phyloP scores from a whole-genome alignment of 192 early-diverging fungal genomes.

The Geranomyces michiganensis region DNA sequence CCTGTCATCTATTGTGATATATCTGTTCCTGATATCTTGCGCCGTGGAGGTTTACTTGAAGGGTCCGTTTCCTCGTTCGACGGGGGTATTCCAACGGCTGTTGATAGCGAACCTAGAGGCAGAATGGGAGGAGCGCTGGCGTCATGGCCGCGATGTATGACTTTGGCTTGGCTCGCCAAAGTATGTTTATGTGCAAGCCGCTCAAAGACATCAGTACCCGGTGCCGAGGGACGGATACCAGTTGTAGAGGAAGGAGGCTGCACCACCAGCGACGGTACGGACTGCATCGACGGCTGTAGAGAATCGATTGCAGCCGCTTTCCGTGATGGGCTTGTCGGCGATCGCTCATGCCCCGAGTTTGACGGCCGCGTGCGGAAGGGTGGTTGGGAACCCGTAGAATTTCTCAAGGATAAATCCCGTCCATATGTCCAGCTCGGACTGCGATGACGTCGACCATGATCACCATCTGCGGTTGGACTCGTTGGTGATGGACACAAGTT shows the following conservation, averaged over 20 bases:
- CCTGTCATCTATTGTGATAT: neutral
- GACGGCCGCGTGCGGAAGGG: neutral
- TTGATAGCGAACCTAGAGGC: neutral
- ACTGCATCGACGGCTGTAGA: too few relatives aligned
- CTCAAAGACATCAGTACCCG: constrained; percentile 46
- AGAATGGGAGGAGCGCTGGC: neutral
- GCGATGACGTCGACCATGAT: neutral
- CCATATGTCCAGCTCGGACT: constrained; percentile 14
- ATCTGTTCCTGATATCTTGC: constrained; percentile 8
- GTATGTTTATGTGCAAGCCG: constrained; percentile 48
- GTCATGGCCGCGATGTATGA: constrained; percentile 27
- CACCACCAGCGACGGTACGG: too few relatives aligned
- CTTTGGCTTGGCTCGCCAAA: constrained; percentile 49
- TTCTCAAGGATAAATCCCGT: neutral
- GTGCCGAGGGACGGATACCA: too few relatives aligned
- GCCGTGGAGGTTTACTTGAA: neutral
- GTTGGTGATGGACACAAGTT: neutral
- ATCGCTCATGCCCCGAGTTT: neutral
- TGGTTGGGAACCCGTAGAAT: neutral
- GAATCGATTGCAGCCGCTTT: neutral
- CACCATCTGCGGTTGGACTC: neutral
- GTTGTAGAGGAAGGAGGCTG: too few relatives aligned
- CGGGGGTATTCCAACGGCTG: neutral
- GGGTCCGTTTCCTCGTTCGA: neutral
- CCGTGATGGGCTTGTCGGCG: neutral